These are phyloP conservation scores for Monosporozyma unispora DNA, from an alignment of 805 yeast genomes.

Conservation along the genomic window DNA sequence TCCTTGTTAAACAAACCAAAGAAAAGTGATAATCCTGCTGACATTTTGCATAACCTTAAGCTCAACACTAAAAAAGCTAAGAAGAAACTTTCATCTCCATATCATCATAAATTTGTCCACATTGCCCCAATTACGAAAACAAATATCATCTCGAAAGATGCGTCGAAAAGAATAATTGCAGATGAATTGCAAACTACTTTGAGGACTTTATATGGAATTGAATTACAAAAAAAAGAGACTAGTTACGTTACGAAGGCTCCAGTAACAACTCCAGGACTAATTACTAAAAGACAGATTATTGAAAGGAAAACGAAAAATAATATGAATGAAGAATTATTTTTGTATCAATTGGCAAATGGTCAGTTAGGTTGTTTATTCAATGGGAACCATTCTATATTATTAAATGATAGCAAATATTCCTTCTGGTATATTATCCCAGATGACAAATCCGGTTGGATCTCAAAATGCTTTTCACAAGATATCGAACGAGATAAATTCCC, in stretches of 20 bases:
- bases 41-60: neutral
- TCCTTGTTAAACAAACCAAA: neutral
- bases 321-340: neutral
- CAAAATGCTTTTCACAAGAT: constrained; percentile 26
- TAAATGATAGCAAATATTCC: constrained; percentile 42
- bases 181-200: constrained; percentile 1
- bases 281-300: neutral
- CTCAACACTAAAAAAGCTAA: neutral
- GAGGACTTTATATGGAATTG: neutral
- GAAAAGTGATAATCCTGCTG: neutral
- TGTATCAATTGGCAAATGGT: constrained; percentile 73
- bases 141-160: neutral
- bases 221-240: neutral
- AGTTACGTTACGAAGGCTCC: no score
- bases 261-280: no score
- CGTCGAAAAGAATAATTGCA: neutral
- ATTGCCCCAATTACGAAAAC: neutral
- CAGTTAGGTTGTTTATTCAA: constrained; percentile 88
- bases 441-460: constrained; percentile 41
- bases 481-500: constrained; percentile 28
- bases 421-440: constrained; percentile 51
- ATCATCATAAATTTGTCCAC: neutral
- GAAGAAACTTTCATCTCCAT: neutral
- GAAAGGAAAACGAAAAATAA: neutral
- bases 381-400: constrained; percentile 58